Evolutionary conservation across 2,329 filamentous ascomycete genomes (phyloP).

Genomic region (Sporothrix globosa): DNA sequence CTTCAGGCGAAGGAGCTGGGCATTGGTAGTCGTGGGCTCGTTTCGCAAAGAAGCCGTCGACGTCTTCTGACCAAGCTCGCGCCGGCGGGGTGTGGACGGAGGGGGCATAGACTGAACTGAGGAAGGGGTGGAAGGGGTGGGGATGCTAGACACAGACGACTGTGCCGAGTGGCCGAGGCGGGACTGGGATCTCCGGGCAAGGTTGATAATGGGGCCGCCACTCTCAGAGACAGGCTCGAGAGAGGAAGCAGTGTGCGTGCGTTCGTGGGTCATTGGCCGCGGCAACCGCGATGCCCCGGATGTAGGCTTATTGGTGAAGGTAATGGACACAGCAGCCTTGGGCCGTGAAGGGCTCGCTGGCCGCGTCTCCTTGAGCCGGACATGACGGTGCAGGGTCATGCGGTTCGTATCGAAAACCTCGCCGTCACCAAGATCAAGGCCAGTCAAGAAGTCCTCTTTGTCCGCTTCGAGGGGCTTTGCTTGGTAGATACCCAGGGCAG

Average conservation of each 20-base stretch:
- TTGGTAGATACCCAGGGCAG: conserved; percentile 27
- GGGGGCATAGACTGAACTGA: conserved; percentile 55
- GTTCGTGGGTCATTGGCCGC: conserved; percentile 70
- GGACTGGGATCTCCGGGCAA: conserved; percentile 65
- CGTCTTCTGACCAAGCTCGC: conserved; percentile 60
- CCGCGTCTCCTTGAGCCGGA: conserved; percentile 78
- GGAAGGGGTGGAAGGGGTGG: conserved; percentile 63
- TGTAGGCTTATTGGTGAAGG: conserved; percentile 81
- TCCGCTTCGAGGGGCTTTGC: conserved; percentile 47
- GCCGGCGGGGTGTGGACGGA: conserved; percentile 63
- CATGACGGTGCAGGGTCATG: conserved; percentile 84
- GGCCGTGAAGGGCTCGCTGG: conserved; percentile 70
- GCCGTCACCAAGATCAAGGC: conserved; percentile 82
- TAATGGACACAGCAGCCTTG: conserved; percentile 80
- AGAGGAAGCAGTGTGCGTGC: conserved; percentile 68
- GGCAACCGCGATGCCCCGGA: conserved; percentile 71
- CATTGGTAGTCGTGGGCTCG: conserved; percentile 66
- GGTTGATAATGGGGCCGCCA: conserved; percentile 67
- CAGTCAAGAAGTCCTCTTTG: conserved; percentile 80
- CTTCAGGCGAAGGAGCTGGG: conserved; percentile 67
- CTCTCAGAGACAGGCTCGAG: conserved; percentile 94
- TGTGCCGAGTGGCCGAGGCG: conserved; percentile 69
- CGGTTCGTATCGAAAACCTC: conserved; percentile 81
- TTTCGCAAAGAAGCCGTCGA: conserved; percentile 59
- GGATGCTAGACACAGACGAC: conserved; percentile 67